phyloP scores from a whole-genome alignment of 352 stramenopile species.

The Ophiocytium majus region DNA sequence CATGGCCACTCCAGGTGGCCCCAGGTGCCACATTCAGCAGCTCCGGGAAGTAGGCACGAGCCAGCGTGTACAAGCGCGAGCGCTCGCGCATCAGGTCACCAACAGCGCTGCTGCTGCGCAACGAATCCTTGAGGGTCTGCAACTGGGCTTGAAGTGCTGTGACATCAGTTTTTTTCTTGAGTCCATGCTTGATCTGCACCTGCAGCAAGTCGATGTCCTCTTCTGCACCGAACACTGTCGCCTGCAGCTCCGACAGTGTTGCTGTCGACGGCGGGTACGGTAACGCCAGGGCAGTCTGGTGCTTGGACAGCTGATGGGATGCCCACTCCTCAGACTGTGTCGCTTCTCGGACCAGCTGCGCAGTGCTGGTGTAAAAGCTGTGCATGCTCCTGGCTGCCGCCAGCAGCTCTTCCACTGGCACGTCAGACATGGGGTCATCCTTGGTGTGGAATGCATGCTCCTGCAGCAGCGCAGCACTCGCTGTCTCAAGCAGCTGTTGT shows the following conservation, averaged over 20 bases:
- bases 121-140: neutral
- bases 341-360: neutral
- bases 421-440: neutral
- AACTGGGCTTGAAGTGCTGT: neutral
- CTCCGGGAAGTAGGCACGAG: neutral
- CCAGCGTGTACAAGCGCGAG: neutral
- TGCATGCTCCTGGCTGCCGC: neutral
- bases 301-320: neutral
- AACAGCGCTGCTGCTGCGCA: neutral
- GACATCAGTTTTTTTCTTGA: neutral
- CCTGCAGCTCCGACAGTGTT: neutral
- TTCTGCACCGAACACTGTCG: neutral
- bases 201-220: neutral
- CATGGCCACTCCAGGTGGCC: neutral
- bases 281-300: neutral
- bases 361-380: neutral
- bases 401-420: neutral
- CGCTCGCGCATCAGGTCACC: neutral
- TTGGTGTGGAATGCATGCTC: neutral
- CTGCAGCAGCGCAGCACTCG: neutral
- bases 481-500: neutral
- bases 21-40: neutral
- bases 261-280: neutral
- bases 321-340: neutral
- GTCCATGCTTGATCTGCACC: neutral